Conservation (phyloP, 768 basidiomycete species). For the Scleroderma citrinum region DNA sequence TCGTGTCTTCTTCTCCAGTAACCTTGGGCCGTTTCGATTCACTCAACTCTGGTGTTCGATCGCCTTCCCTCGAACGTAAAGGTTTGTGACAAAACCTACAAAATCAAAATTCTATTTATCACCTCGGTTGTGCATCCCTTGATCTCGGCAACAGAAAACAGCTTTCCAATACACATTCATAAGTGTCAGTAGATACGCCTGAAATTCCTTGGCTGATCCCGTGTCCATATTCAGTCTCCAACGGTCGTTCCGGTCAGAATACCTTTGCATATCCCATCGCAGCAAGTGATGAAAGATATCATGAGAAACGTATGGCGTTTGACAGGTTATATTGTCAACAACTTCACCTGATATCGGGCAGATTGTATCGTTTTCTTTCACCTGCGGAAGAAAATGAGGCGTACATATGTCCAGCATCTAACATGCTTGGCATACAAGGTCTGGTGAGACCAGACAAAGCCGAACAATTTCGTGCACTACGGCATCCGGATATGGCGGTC, state of each 20-base stretch:
- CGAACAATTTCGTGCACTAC: constrained; percentile 42
- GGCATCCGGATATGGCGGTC: constrained; percentile 52
- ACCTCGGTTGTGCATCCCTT: no score
- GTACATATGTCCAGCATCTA: constrained; percentile 18
- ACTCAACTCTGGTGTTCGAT: no score
- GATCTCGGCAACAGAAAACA: constrained; percentile 38
- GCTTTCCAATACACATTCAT: constrained; percentile 42
- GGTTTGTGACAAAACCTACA: no score
- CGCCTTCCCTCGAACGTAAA: no score
- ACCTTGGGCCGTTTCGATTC: no score
- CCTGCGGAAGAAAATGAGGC: constrained; percentile 26
- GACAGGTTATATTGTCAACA: constrained; percentile 37
- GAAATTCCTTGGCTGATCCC: no score
- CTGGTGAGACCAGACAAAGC: constrained; percentile 36
- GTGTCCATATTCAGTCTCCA: constrained; percentile 33
- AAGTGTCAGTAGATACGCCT: constrained; percentile 48
- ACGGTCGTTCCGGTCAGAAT: constrained; percentile 64
- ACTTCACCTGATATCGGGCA: constrained; percentile 37
- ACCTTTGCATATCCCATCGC: constrained; percentile 50
- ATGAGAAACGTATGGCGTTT: constrained; percentile 42
- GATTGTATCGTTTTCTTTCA: constrained; percentile 49
- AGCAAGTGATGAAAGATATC: constrained; percentile 43
- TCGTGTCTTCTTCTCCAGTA: no score
- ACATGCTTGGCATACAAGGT: constrained; percentile 13
- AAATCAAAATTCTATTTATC: no score